Evolutionary conservation across 257 asterid species (phyloP).

Genomic region (Cinchona pubescens): DNA sequence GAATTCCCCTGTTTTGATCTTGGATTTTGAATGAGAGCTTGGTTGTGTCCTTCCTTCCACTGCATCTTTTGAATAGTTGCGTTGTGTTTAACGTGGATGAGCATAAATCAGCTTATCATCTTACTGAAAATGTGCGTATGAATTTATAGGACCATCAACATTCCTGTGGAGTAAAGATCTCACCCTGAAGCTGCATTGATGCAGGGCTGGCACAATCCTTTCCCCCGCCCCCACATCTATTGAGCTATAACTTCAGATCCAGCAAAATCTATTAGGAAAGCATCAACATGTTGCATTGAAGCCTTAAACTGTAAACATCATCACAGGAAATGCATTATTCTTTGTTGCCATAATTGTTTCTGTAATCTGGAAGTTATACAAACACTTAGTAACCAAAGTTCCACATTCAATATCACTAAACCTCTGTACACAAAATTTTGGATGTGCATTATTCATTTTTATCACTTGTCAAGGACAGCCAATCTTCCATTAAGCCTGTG

Average conservation of each 20-base stretch:
- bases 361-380: not conserved
- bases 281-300: not conserved
- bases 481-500: not conserved
- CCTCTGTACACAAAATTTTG: not conserved
- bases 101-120: not conserved
- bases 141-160: not conserved
- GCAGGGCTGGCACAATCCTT: no score
- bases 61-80: not conserved
- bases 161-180: not conserved
- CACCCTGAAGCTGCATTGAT: not conserved
- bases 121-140: not conserved
- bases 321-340: not conserved
- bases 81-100: not conserved
- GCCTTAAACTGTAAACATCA: not conserved
- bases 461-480: not conserved
- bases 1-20: conserved; percentile 77
- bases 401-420: not conserved
- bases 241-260: not conserved
- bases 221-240: not conserved
- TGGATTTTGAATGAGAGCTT: conserved; percentile 45
- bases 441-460: not conserved
- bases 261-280: not conserved
- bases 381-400: not conserved
- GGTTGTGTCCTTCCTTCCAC: not conserved
- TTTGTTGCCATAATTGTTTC: not conserved